Conservation (phyloP, 2,329 filamentous ascomycete species). For the Exserohilum rostratum region DNA sequence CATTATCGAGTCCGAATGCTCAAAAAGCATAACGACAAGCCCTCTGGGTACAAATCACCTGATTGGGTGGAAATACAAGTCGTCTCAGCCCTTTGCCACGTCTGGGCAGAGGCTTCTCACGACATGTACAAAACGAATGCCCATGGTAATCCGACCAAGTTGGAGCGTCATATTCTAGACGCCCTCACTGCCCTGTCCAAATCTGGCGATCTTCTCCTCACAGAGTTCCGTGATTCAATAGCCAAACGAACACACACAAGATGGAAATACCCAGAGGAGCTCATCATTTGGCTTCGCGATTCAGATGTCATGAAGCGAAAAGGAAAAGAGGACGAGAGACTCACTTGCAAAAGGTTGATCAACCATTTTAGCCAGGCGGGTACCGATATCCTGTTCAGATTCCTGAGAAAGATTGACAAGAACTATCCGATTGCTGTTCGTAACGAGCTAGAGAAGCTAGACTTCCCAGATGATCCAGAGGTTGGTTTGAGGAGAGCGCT, state of each 20-base stretch:
- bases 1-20: not conserved
- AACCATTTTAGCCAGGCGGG: not conserved
- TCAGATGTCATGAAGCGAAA: not conserved
- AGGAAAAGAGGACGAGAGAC: not conserved
- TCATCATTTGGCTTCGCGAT: not conserved
- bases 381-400: not conserved
- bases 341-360: not conserved
- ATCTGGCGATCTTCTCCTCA: conserved; percentile 20
- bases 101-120: conserved; percentile 39
- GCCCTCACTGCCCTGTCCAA: conserved; percentile 17
- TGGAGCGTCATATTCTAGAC: conserved; percentile 13
- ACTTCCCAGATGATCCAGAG: not conserved
- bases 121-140: conserved; percentile 36
- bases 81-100: conserved; percentile 31
- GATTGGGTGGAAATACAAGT: conserved; percentile 40
- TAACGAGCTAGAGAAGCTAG: not conserved
- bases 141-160: conserved; percentile 4
- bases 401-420: not conserved
- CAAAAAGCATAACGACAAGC: not conserved
- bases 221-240: conserved; percentile 20
- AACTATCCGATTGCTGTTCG: not conserved
- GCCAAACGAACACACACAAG: conserved; percentile 11
- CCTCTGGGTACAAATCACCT: not conserved
- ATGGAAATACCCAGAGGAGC: not conserved
- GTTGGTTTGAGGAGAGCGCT: not conserved